Percentiles rank a stretch among this genome's conserved stretches.
Evolutionary conservation across 306 rosid genomes (phyloP).

Genomic region (Trifolium pratense): DNA sequence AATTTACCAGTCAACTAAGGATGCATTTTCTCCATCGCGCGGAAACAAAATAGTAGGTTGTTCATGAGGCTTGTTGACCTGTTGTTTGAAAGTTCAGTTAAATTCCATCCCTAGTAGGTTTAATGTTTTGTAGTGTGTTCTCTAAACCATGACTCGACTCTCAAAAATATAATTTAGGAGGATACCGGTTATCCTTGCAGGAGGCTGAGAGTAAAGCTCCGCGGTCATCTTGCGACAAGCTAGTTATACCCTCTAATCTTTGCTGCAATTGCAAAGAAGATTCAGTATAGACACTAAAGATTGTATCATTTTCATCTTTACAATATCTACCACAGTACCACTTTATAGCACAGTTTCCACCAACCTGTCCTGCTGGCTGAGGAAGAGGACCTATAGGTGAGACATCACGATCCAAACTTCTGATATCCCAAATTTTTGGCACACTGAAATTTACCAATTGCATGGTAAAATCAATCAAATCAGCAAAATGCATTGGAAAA

Average conservation of each 20-base stretch:
- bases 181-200: constrained; percentile 91
- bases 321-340: not conserved
- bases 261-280: constrained; percentile 56
- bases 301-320: not conserved
- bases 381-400: constrained; percentile 62
- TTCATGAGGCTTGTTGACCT: too few species aligned
- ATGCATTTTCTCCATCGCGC: too few species aligned
- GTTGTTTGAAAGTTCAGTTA: too few species aligned
- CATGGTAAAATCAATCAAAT: constrained; percentile 14
- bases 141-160: constrained; percentile 8
- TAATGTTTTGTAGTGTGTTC: not conserved
- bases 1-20: too few species aligned
- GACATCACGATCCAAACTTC: constrained; percentile 65
- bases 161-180: constrained; percentile 7
- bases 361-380: constrained; percentile 65
- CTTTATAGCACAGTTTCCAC: constrained; percentile 37
- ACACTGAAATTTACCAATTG: constrained; percentile 56
- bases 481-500: not conserved
- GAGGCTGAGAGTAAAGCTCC: constrained; percentile 86
- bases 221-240: constrained; percentile 90
- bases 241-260: constrained; percentile 85
- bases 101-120: too few species aligned
- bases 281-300: constrained; percentile 15
- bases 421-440: constrained; percentile 93
- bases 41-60: too few species aligned